A percentile compares a stretch with the other conserved stretches of the same genome.
phyloP scores from a whole-genome alignment of 2,329 filamentous ascomycete species.

The Neoscytalidium dimidiatum region DNA sequence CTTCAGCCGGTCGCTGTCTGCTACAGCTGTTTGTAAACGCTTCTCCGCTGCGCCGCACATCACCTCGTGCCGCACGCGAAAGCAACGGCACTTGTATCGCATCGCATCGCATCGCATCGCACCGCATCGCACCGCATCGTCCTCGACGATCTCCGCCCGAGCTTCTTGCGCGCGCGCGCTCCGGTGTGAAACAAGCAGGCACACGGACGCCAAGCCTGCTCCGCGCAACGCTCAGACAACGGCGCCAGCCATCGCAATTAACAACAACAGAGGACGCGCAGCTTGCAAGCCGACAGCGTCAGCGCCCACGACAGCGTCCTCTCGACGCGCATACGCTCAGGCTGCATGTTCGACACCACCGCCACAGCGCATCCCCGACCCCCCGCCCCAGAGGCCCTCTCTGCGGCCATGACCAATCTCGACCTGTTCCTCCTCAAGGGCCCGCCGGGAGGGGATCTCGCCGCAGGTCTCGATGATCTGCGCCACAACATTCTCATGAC shows the following conservation, averaged over 20 bases:
- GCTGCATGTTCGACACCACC: neutral
- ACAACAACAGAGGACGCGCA: slow-evolving; percentile 7
- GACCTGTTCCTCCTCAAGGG: slow-evolving; percentile 81
- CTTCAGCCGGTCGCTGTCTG: neutral
- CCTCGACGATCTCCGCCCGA: neutral
- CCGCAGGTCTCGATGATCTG: slow-evolving; percentile 67
- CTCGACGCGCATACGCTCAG: slow-evolving; percentile 1
- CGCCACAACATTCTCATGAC: slow-evolving; percentile 74
- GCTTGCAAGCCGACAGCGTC: neutral
- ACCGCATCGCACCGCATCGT: neutral
- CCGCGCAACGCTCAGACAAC: slow-evolving; percentile 3
- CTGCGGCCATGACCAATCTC: slow-evolving; percentile 48
- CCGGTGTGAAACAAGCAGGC: neutral
- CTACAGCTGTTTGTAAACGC: neutral
- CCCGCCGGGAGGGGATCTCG: slow-evolving; percentile 69
- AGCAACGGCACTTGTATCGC: neutral
- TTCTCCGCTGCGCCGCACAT: neutral
- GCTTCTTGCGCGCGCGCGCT: neutral
- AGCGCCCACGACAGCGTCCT: neutral
- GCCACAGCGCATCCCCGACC: neutral
- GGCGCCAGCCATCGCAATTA: slow-evolving; percentile 17
- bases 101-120: neutral
- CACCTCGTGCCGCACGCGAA: neutral
- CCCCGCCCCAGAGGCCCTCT: neutral
- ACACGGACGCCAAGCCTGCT: slow-evolving; percentile 8